phyloP scores from a whole-genome alignment of 2,329 filamentous ascomycete genomes.

The Akanthomyces uredinophilus region DNA sequence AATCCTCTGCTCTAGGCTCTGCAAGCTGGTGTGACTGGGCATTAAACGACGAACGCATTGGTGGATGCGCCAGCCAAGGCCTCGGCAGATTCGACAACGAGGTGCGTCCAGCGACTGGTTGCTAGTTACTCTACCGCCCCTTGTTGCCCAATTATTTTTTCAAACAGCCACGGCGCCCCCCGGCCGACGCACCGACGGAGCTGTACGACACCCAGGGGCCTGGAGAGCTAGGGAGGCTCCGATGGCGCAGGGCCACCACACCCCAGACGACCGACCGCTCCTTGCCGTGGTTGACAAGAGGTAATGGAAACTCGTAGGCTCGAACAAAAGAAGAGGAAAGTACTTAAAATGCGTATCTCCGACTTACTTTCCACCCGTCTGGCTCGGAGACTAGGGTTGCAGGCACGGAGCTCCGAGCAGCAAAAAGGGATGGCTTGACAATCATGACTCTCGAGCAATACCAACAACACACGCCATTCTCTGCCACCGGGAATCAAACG shows the following conservation, averaged over 20 bases:
- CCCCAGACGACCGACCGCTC: no score
- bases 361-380: background rate
- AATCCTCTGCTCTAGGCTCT: no score
- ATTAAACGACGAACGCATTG: background rate
- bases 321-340: background rate
- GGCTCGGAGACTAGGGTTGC: background rate
- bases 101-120: background rate
- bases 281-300: background rate
- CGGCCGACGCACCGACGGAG: constrained; percentile 12
- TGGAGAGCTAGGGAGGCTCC: background rate
- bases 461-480: no score
- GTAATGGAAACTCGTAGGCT: constrained; percentile 13
- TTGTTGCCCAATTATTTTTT: background rate
- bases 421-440: background rate
- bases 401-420: constrained; percentile 5
- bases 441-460: background rate
- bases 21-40: no score
- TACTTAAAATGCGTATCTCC: background rate
- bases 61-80: background rate
- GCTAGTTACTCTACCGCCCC: background rate
- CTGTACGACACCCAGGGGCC: background rate
- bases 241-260: background rate
- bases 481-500: background rate
- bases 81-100: constrained; percentile 4
- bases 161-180: constrained; percentile 10